Percentiles rank a stretch among this genome's conserved stretches.
Conservation (phyloP, 768 basidiomycete genomes). For the Amanita thiersii region DNA sequence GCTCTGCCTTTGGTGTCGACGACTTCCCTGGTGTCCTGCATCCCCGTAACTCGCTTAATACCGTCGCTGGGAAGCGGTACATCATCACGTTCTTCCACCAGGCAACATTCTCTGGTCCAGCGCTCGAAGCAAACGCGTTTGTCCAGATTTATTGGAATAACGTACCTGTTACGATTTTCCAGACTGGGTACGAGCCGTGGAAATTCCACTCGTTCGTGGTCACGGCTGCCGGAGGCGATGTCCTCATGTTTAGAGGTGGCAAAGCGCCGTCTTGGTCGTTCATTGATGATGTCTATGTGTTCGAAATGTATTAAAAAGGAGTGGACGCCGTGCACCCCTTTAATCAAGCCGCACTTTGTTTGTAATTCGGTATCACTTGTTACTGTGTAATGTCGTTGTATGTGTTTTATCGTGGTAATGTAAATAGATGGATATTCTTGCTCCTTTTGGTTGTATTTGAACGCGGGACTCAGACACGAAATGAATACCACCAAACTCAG, state of each 20-base stretch:
- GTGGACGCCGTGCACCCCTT: no score
- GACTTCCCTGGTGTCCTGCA: slow-evolving; percentile 29
- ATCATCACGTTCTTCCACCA: slow-evolving; percentile 33
- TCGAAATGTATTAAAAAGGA: no score
- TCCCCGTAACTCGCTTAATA: slow-evolving; percentile 21
- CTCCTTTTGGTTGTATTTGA: no score
- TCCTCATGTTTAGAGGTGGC: slow-evolving; percentile 33
- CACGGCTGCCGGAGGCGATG: slow-evolving; percentile 26
- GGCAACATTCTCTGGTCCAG: slow-evolving; percentile 26
- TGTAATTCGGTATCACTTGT: no score
- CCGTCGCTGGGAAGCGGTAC: slow-evolving; percentile 28
- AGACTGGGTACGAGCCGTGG: slow-evolving; percentile 30
- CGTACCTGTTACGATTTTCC: slow-evolving; percentile 20
- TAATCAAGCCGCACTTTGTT: no score
- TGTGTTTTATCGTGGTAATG: no score
- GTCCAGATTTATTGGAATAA: slow-evolving; percentile 39
- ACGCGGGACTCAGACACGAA: no score
- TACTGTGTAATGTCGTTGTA: no score
- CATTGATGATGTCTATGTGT: slow-evolving; percentile 30
- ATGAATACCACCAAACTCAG: no score
- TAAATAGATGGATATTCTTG: no score
- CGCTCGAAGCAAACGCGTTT: slow-evolving; percentile 24
- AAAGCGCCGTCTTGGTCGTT: slow-evolving; percentile 40
- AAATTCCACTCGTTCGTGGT: slow-evolving; percentile 27
- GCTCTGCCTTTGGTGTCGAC: slow-evolving; percentile 32